These are phyloP conservation scores for Fusarium sp. DNA, from an alignment of 2,329 filamentous ascomycete genomes.

Conservation along the genomic window DNA sequence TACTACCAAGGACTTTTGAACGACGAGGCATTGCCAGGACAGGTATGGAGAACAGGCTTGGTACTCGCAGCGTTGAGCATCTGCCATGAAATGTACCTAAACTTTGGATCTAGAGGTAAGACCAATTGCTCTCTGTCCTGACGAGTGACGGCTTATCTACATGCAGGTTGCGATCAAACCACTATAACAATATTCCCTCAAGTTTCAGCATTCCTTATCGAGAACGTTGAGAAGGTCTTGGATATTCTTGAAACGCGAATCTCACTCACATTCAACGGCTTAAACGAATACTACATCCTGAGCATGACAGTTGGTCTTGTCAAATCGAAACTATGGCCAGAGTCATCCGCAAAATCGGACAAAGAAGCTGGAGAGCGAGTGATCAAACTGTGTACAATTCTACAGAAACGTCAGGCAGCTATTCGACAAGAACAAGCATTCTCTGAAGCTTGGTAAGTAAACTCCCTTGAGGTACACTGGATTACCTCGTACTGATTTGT, in stretches of 20 bases:
- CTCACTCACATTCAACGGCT: background rate
- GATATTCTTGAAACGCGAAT: background rate
- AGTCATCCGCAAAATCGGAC: background rate
- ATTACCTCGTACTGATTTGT: background rate
- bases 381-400: background rate
- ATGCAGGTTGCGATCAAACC: background rate
- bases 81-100: background rate
- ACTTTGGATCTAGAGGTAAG: background rate
- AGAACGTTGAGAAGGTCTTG: background rate
- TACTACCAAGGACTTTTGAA: background rate
- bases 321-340: background rate
- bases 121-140: too few species aligned
- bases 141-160: background rate
- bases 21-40: rapidly evolving
- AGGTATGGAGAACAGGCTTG: background rate
- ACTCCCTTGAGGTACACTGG: rapidly evolving
- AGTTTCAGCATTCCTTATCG: background rate
- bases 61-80: background rate
- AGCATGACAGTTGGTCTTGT: background rate
- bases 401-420: background rate
- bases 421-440: background rate
- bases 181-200: background rate
- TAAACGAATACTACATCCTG: background rate
- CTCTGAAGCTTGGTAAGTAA: background rate
- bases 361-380: background rate